Percentiles rank a stretch among this genome's conserved stretches.
These are phyloP conservation scores for Fomitopsis pulvina DNA, from an alignment of 768 basidiomycete species.

Conservation along the genomic window DNA sequence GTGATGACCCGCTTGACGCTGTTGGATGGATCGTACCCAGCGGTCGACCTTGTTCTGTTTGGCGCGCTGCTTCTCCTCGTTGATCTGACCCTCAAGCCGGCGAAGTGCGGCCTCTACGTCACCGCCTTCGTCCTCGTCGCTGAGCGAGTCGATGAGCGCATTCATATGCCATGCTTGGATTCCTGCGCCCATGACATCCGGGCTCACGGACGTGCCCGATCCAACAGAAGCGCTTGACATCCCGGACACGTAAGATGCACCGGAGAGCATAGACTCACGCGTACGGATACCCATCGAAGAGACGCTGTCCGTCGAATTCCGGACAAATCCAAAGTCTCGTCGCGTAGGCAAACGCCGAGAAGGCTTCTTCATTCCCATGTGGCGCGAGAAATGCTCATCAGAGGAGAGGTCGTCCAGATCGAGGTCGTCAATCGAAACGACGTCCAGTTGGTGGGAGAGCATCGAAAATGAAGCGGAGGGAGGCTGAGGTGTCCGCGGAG, in stretches of 20 bases:
- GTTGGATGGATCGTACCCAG: conserved; percentile 71
- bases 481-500: conserved; percentile 5
- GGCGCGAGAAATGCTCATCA: conserved; percentile 32
- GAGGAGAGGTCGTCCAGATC: conserved; percentile 78
- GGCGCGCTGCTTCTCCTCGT: conserved; percentile 60
- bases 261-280: conserved; percentile 52
- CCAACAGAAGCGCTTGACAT: conserved; percentile 45
- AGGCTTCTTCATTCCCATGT: conserved; percentile 45
- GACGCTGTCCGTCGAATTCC: conserved; percentile 54
- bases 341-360: conserved; percentile 62
- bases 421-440: conserved; percentile 73
- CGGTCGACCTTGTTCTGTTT: conserved; percentile 74
- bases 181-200: conserved; percentile 33
- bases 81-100: conserved; percentile 82
- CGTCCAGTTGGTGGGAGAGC: conserved; percentile 52
- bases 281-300: conserved; percentile 76
- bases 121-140: conserved; percentile 68
- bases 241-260: conserved; percentile 22
- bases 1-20: conserved; percentile 57
- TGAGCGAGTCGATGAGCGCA: conserved; percentile 63
- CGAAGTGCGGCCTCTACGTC: conserved; percentile 79
- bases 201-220: conserved; percentile 25
- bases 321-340: conserved; percentile 76
- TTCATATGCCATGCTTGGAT: conserved; percentile 84
- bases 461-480: not conserved